Evolutionary conservation across 2,329 filamentous ascomycete genomes (phyloP), one percentile per base, ranked within the genome.

Genomic region (Curvularia lunata): DNA sequence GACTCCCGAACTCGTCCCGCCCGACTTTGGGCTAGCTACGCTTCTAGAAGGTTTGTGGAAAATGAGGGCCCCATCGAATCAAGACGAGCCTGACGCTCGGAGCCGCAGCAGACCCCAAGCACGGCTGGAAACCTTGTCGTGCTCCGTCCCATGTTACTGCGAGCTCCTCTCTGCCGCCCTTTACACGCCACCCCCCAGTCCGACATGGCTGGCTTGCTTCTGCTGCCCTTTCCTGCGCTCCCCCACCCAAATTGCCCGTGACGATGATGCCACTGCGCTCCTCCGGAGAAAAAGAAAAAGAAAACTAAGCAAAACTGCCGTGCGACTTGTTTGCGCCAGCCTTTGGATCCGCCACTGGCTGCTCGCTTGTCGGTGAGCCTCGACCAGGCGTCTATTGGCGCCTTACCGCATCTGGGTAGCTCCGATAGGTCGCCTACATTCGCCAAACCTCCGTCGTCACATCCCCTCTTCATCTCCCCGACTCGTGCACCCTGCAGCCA

Each of bases 21-120:
- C 43, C 54, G 38, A 58, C 54, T 45, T 61, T 56, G 65, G 63
- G 67, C 70, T 75, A 72, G 71, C 67, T 62, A 50, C 65, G 63
- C 63, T 77, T 77, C 75, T 73, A 76, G 75, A 77, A 77, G 72
- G 61, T 56, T 59, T 67, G 64, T 68, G 57, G 69, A 74, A 75
- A 66, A 70, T 70, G 65, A 66, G 66, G 69, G 65, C 65, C 62
- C 65, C 63, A 48, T 66, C 56, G 63, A 55, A 59, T 59, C 58
- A 61, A 64, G 32, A 46, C 46, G 48, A 43, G 57, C 49, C 54
- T 53, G 48, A 53, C 54, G 62, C 59, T 61, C 57, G 66, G 61
- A 59, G 63, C 62, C 58, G 57, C 60, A 48, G 61, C 63, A 45
- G 56, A 57, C 48, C 46, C 55, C 30, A 45, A 13, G 56, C 57